Evolutionary conservation across 2,329 filamentous ascomycete genomes (phyloP).

Genomic region (Cladosporium sp.): DNA sequence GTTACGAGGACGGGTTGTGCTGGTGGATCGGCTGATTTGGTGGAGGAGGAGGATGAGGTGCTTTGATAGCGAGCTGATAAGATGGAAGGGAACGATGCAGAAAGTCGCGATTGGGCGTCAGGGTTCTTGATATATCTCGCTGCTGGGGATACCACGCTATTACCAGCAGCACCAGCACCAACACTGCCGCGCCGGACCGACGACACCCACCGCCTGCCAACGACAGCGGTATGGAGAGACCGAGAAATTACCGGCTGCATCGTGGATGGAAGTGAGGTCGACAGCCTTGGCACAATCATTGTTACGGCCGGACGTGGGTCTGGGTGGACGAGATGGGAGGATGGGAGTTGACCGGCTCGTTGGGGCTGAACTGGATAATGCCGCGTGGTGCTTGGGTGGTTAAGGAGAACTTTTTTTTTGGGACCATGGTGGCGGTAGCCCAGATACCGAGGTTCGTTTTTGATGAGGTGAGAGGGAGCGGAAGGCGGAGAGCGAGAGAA

Average conservation of each 20-base stretch:
- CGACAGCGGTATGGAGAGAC: background rate
- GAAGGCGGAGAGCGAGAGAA: background rate
- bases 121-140: conserved; percentile 4
- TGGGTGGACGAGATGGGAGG: background rate
- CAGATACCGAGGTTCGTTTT: conserved; percentile 6
- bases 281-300: conserved; percentile 11
- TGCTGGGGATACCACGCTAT: background rate
- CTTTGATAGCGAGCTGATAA: conserved; percentile 9
- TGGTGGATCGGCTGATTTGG: background rate
- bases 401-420: conserved; percentile 2
- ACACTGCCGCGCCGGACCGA: conserved; percentile 4
- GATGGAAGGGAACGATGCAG: conserved; percentile 1
- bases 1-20: background rate
- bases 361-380: background rate
- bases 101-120: background rate
- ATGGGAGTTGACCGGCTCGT: conserved; percentile 6
- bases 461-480: background rate
- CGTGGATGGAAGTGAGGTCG: conserved; percentile 12
- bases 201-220: conserved; percentile 1
- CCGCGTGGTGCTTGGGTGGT: background rate
- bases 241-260: conserved; percentile 1
- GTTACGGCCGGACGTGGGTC: conserved; percentile 9
- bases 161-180: conserved; percentile 4
- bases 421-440: background rate
- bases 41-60: background rate